Evolutionary conservation across 306 rosid species (phyloP), one percentile per base, ranked within the genome.

Genomic region (Leucaena leucocephala): DNA sequence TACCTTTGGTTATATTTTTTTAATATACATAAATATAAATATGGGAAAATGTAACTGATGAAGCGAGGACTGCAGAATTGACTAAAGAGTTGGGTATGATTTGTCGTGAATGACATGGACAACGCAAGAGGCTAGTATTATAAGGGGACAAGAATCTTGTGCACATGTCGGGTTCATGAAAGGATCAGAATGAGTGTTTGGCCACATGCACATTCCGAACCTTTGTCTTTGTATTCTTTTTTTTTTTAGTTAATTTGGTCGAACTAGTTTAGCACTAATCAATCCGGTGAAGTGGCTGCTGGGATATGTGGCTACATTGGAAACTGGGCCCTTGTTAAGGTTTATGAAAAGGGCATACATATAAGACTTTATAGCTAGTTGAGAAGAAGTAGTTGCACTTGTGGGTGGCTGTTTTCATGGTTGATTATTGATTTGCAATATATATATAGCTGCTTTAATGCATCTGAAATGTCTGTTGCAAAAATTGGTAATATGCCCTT

Each of bases 101-200:
- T 64, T 65, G 81, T 52, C 80, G 62, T 22, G 65, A 75, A 50
- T 59, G 70, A 70, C 27, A 35, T 72, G 73, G 65, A 82, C 78
- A 64, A 58, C 36, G 16, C 36, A 21, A 58, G 65, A 11, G 65
- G 15, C 67, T 27, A 61, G 17, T 13, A 4, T 21, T 12, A 71
- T 52, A 5, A 55, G 35, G 69, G 79, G 44, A 79, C 82, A 22
- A 80, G 86, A 80, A 72, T 76, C 76, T 54, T 14, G 44, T 7
- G 85, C 76, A 54, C 89, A 86, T 83, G 82, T 50, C 65, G 48
- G 8, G 45, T 44, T 62, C 72, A 74, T 38, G 48, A 17, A 44
- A 36, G 76, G 63, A 48, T 57, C 76, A 38, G 36, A 71, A 52
- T 15, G 36, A 13, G 45, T 36, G 71, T 72, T 67, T 27, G 72